Evolutionary conservation across 768 basidiomycete species (phyloP).

Genomic region (Calocybe cyanea): DNA sequence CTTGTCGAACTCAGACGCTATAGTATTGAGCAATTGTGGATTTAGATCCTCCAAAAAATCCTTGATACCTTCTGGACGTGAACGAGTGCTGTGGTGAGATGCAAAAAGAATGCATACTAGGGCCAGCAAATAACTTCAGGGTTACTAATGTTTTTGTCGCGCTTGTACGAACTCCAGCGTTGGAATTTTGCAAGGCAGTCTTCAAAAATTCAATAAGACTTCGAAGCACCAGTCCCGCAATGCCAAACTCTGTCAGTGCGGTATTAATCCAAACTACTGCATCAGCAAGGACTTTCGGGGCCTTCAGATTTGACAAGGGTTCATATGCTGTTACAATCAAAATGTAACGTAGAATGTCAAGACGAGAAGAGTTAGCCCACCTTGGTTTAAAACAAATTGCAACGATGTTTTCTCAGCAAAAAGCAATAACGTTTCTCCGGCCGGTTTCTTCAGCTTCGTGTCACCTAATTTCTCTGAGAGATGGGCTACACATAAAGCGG

Average conservation of each 20-base stretch:
- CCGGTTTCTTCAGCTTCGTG: conserved; percentile 93
- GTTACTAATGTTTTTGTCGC: conserved; percentile 93
- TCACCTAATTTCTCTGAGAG: conserved; percentile 95
- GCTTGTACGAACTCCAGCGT: conserved; percentile 88
- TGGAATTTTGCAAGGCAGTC: conserved; percentile 82
- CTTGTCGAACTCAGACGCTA: conserved; percentile 90
- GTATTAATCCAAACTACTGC: conserved; percentile 85
- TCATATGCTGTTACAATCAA: conserved; percentile 68
- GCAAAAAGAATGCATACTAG: conserved; percentile 46
- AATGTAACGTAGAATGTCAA: conserved; percentile 2
- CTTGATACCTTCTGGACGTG: conserved; percentile 62
- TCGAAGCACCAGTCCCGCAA: conserved; percentile 78
- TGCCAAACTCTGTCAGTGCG: conserved; percentile 87
- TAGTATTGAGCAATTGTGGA: conserved; percentile 87
- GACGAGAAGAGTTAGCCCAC: conserved; percentile 32
- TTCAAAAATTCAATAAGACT: conserved; percentile 91
- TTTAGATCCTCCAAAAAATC: conserved; percentile 93
- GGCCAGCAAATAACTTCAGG: conserved; percentile 86
- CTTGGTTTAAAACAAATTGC: conserved; percentile 91
- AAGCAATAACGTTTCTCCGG: conserved; percentile 76
- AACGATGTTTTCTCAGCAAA: conserved; percentile 93
- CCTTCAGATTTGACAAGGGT: conserved; percentile 90
- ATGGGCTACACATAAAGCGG: conserved; percentile 76
- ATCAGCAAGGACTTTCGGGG: conserved; percentile 94
- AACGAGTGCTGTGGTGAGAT: neutral